Evolutionary conservation across 352 stramenopile species (phyloP), one percentile per base, ranked within the genome.

Genomic region (Sclerospora graminicola): DNA sequence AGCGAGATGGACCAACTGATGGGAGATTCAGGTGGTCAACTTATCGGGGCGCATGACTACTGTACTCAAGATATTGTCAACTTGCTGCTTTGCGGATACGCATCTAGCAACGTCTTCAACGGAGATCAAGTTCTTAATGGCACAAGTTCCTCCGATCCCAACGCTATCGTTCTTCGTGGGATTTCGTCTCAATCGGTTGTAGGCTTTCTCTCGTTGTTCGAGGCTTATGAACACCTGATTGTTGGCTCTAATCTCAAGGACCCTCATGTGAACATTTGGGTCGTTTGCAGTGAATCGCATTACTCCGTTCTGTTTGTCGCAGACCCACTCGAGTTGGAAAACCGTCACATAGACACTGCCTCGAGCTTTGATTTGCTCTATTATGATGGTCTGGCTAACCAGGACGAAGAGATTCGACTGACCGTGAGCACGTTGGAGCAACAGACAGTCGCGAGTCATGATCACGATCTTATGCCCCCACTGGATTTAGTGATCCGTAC

Each of bases 11-110:
- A 97, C 41, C 48, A 72, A 4, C 43, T 76, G 13, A 77, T 69
- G 27, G 67, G 69, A 31, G 63, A 71, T 16, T 44, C 52, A 5
- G 63, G 58, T 16, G 62, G 67, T 2, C 71, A 79, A 45, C 62
- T 96, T 30, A 88, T 96, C 28, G 85, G 85, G 9, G 60, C 55
- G 0, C 84, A 95, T 47, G 81, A 93, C 45, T 95, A 95, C 35
- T 92, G 83, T 42, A 91, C 79, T 0, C 91, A 98, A 47, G 95
- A 98, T 56, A 70, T 98, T 18, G 95, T 98, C 6, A 98, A 98
- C 66, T 54, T 98, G 28, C 57, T 98, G n/a, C 60, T 98, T 5
- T 83, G 84, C 16, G 95, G 95, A 7, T 71, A 84, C 29, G 91
- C 91, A 5, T 75, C 69, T 42, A 96, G 84, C 59, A 97, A 98